Evolutionary conservation across 2,329 filamentous ascomycete species (phyloP).

Genomic region (Didymellaceae sp.): DNA sequence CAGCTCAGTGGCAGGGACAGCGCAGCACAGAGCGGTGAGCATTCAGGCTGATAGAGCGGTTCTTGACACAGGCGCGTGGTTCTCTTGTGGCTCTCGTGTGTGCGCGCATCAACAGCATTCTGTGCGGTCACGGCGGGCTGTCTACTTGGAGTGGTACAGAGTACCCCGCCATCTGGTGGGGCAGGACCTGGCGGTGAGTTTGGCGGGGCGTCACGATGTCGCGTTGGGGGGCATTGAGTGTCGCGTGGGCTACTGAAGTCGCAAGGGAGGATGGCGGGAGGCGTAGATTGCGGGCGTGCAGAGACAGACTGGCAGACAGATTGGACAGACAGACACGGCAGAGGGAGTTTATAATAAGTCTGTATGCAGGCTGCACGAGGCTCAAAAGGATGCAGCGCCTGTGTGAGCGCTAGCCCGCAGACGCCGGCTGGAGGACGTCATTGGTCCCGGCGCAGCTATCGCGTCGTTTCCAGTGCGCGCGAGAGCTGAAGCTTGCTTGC

Average conservation of each 20-base stretch:
- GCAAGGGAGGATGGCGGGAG: constrained; percentile 2
- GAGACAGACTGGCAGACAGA: too few species aligned
- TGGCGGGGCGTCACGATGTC: constrained; percentile 25
- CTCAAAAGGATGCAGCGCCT: too few species aligned
- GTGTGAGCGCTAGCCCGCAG: too few species aligned
- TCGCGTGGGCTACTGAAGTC: constrained; percentile 10
- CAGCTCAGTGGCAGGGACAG: neutral
- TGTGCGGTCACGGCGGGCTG: neutral
- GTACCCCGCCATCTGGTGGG: constrained; percentile 35
- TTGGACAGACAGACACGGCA: too few species aligned
- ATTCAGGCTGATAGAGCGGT: neutral
- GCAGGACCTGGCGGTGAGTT: constrained; percentile 11
- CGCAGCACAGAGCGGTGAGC: constrained; percentile 11
- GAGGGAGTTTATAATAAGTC: too few species aligned
- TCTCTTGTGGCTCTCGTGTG: neutral
- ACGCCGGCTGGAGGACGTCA: too few species aligned
- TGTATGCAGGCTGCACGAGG: constrained; percentile 5
- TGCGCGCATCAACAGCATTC: too few species aligned
- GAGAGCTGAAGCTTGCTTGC: neutral
- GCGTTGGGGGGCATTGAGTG: constrained; percentile 17
- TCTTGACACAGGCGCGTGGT: neutral
- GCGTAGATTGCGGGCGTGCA: constrained; percentile 3
- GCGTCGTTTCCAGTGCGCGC: too few species aligned
- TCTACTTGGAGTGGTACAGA: constrained; percentile 3
- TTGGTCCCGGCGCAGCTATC: constrained; percentile 11